These are phyloP conservation scores for Hemileccinum impolitum DNA, from an alignment of 768 basidiomycete genomes.

Conservation along the genomic window DNA sequence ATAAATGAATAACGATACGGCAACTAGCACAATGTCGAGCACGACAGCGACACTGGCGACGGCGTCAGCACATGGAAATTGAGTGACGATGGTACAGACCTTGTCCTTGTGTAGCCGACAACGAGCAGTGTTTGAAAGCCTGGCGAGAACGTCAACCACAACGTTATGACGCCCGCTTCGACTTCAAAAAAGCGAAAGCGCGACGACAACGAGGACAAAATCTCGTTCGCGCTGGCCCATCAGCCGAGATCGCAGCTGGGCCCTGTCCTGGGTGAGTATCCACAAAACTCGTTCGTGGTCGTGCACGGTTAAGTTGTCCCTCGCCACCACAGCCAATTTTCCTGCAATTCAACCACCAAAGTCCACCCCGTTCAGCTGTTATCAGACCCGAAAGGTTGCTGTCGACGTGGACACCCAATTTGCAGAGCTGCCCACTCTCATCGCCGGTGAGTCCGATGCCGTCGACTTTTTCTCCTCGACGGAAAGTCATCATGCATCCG, in stretches of 20 bases:
- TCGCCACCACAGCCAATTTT: slow-evolving; percentile 49
- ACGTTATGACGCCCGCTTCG: slow-evolving; percentile 20
- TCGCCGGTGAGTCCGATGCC: slow-evolving; percentile 81
- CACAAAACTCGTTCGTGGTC: slow-evolving; percentile 20
- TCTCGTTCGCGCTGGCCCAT: slow-evolving; percentile 37
- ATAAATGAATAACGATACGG: slow-evolving; percentile 21
- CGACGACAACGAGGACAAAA: slow-evolving; percentile 30
- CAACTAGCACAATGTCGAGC: slow-evolving; percentile 20
- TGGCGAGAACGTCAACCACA: slow-evolving; percentile 15
- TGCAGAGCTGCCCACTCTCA: slow-evolving; percentile 34
- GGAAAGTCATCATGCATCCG: slow-evolving; percentile 46
- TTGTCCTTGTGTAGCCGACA: slow-evolving; percentile 15
- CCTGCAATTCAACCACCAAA: slow-evolving; percentile 59
- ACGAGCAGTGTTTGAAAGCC: no score
- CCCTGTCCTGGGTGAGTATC: slow-evolving; percentile 49
- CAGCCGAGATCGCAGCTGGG: slow-evolving; percentile 39
- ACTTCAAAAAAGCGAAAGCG: slow-evolving; percentile 51
- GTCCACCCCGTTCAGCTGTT: slow-evolving; percentile 61
- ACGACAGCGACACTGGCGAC: slow-evolving; percentile 12
- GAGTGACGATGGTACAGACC: slow-evolving; percentile 17
- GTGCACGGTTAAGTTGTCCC: slow-evolving; percentile 15
- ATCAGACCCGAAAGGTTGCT: slow-evolving; percentile 37
- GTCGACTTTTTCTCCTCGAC: slow-evolving; percentile 78
- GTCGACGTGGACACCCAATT: slow-evolving; percentile 30
- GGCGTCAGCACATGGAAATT: slow-evolving; percentile 12